Evolutionary conservation across 805 yeast genomes (phyloP).

Genomic region (Saturnispora ahearnii): DNA sequence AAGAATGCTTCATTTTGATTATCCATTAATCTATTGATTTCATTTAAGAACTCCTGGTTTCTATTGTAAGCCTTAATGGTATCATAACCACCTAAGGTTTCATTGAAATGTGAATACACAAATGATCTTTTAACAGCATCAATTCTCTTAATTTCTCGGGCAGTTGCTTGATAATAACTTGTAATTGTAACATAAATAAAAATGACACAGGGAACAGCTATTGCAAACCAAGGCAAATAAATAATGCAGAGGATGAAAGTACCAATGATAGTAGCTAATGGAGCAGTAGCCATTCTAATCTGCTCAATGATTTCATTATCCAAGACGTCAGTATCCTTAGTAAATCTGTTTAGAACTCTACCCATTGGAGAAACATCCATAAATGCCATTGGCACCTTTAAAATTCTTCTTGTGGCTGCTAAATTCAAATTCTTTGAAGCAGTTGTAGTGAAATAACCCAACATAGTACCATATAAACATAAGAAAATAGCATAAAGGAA

Average conservation of each 20-base stretch:
- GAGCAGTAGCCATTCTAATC: slow-evolving; percentile 49
- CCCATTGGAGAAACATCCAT: slow-evolving; percentile 87
- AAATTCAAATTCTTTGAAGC: slow-evolving; percentile 56
- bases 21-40: slow-evolving; percentile 41
- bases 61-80: slow-evolving; percentile 53
- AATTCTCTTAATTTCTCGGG: slow-evolving; percentile 66
- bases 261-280: slow-evolving; percentile 48
- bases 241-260: slow-evolving; percentile 56
- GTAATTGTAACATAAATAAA: slow-evolving; percentile 39
- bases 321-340: slow-evolving; percentile 77
- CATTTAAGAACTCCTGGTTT: slow-evolving; percentile 34
- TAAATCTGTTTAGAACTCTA: slow-evolving; percentile 73
- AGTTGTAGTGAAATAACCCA: slow-evolving; percentile 42
- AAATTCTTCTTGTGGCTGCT: slow-evolving; percentile 35
- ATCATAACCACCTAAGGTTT: slow-evolving; percentile 53
- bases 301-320: slow-evolving; percentile 75
- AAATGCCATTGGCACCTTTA: slow-evolving; percentile 75
- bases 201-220: slow-evolving; percentile 50
- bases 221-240: slow-evolving; percentile 69
- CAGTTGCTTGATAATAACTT: slow-evolving; percentile 56
- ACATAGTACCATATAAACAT: slow-evolving; percentile 33
- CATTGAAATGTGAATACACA: slow-evolving; percentile 65
- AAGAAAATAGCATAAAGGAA: slow-evolving; percentile 39
- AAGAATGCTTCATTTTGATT: slow-evolving; percentile 60
- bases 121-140: slow-evolving; percentile 65